Evolutionary conservation across 2,329 filamentous ascomycete genomes (phyloP).

Genomic region (Camptophora hylomeconis): DNA sequence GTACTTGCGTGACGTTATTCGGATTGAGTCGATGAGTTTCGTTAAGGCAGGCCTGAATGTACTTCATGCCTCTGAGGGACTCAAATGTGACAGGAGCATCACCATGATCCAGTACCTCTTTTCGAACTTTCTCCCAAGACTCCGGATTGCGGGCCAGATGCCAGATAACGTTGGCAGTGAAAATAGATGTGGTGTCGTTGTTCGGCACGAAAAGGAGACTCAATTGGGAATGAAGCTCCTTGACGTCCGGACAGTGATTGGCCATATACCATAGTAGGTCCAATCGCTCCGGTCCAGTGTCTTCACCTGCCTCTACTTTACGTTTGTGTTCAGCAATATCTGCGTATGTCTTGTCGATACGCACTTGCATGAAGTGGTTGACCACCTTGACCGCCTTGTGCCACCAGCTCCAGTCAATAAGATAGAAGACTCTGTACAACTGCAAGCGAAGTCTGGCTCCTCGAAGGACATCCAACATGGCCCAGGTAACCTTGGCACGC

Average conservation of each 20-base stretch:
- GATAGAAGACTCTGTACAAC: no score
- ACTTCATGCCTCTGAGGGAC: slow-evolving; percentile 9
- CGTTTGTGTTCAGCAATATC: no score
- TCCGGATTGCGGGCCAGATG: slow-evolving; percentile 18
- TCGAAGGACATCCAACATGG: no score
- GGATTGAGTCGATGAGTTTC: slow-evolving; percentile 34
- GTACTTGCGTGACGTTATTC: slow-evolving; percentile 36
- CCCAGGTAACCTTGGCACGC: no score
- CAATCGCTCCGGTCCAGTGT: no score
- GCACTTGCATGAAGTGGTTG: no score
- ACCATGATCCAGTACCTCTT: slow-evolving; percentile 11
- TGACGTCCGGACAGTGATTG: slow-evolving; percentile 12
- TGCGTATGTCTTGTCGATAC: no score
- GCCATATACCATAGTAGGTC: no score
- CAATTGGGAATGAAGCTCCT: slow-evolving; percentile 18
- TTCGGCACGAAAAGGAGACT: slow-evolving; percentile 25
- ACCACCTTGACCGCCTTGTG: no score
- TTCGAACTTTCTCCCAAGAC: slow-evolving; percentile 29
- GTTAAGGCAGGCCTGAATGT: slow-evolving; percentile 17
- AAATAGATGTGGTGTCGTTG: slow-evolving; percentile 23
- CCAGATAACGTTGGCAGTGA: slow-evolving; percentile 21
- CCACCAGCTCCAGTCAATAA: no score
- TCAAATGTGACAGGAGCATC: slow-evolving; percentile 8
- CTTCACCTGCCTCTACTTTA: no score
- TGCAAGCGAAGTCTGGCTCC: no score